Percentiles rank a stretch among this genome's conserved stretches.
These are phyloP conservation scores for Phytophthora fragariae DNA, from an alignment of 352 stramenopile species.

Conservation along the genomic window DNA sequence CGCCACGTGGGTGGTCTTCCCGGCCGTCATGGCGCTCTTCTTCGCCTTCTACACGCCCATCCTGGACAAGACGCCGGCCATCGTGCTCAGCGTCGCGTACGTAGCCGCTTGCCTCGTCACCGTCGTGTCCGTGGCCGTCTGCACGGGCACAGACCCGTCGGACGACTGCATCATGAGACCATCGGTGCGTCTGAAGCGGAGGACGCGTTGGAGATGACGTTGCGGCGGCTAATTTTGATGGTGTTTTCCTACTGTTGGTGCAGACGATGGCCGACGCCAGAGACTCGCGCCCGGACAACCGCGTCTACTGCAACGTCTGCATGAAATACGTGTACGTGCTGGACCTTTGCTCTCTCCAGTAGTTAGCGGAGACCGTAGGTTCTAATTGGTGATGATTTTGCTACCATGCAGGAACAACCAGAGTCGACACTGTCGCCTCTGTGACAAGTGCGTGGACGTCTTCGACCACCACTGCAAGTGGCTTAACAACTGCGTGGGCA, in stretches of 20 bases:
- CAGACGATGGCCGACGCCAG: conserved; percentile 43
- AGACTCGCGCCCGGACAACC: conserved; percentile 48
- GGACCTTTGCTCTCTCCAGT: too few relatives aligned
- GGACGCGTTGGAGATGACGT: not conserved
- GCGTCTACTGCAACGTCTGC: conserved; percentile 90
- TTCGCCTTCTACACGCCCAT: conserved; percentile 85
- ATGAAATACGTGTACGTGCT: conserved; percentile 86
- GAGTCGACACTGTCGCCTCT: conserved; percentile 95
- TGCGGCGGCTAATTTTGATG: not conserved
- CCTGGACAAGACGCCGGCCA: conserved; percentile 53
- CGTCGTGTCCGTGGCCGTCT: conserved; percentile 58
- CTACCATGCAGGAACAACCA: conserved; percentile 69
- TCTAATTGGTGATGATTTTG: not conserved
- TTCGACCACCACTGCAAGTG: conserved; percentile 99
- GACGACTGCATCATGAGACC: conserved; percentile 77
- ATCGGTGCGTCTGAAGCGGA: conserved; percentile 44
- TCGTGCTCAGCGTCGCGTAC: conserved; percentile 68
- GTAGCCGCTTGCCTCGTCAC: conserved; percentile 59
- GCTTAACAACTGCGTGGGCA: conserved; percentile 97
- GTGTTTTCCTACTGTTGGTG: conserved; percentile 2
- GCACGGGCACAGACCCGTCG: conserved; percentile 79
- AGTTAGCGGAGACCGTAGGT: not conserved
- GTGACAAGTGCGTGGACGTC: conserved; percentile 95
- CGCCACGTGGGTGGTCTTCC: conserved; percentile 86
- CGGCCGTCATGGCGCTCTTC: conserved; percentile 80